Base-by-base conservation (phyloP, 371 early-diverging fungal species). In the Syncephalis plumigaleata region DNA sequence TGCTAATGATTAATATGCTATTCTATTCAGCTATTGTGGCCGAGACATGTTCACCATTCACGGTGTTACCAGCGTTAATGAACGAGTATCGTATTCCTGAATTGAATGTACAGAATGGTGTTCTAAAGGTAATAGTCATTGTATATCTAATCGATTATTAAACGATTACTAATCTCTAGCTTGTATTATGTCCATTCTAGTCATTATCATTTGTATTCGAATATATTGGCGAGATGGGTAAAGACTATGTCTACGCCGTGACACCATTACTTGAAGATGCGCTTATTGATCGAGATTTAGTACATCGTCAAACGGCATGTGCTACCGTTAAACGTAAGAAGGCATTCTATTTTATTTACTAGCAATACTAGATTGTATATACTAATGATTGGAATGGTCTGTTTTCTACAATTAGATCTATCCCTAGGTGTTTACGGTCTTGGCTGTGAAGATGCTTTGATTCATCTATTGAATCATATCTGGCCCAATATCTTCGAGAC, bases 401-500 rank as follows among this genome's bases (percentile, higher is more conserved):
- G n/a, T n/a, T n/a, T n/a, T n/a, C n/a, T n/a, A n/a, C n/a, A n/a
- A n/a, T n/a, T 31, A 31, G 31, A 31, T 58, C 79, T 94, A 74
- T 78, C 91, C 0, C 66, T 94, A 16, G 94, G 91, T 25, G 88
- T 90, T 1, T 77, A 79, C 21, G 96, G 94, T 20, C 65, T 88
- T 9, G 87, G 84, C 4, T 90, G 89, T 61, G 97, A 98, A 63
- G 94, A 91, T 48, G 84, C 92, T 2, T 61, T 96, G 4, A 66
- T 80, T 24, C 98, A 98, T 53, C 61, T 97, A 61, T 74, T 98
- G 43, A 97, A 98, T 63, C 79, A 73, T 53, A 83, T 96, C 23
- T 94, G 92, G 93, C 96, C 95, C 40, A 98, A 98, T 60, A 87
- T 98, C 48, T 93, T 98, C 58, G 98, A 98, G 56, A 84, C 85